These are phyloP conservation scores for Gastrolobium villosum DNA, from an alignment of 306 rosid species.

Conservation along the genomic window DNA sequence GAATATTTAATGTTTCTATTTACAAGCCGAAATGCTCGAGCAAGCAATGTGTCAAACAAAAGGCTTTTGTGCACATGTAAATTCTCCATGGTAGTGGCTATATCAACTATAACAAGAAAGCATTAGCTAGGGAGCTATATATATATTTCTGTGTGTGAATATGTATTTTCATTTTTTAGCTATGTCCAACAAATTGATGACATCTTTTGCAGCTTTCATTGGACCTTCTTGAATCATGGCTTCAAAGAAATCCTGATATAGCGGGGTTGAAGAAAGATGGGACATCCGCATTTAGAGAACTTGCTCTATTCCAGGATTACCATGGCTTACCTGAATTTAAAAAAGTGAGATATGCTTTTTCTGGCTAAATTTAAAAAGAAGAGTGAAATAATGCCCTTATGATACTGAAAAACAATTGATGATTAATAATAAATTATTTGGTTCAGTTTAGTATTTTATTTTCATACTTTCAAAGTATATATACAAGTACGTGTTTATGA, in stretches of 20 bases:
- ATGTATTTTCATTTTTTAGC: neutral
- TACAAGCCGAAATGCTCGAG: slow-evolving; percentile 14
- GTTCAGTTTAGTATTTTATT: neutral
- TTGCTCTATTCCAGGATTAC: slow-evolving; percentile 93
- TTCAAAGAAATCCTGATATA: slow-evolving; percentile 61
- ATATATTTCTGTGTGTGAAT: neutral
- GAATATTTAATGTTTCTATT: neutral
- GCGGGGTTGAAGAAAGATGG: slow-evolving; percentile 68
- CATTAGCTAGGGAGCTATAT: neutral
- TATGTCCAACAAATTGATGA: slow-evolving; percentile 31
- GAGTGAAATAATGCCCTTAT: no score
- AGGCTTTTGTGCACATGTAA: slow-evolving; percentile 29
- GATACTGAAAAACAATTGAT: no score
- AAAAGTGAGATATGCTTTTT: slow-evolving; percentile 54
- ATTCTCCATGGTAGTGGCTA: neutral
- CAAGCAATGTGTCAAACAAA: slow-evolving; percentile 18
- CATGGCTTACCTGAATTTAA: slow-evolving; percentile 84
- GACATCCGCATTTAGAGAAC: slow-evolving; percentile 68
- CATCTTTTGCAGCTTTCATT: slow-evolving; percentile 70
- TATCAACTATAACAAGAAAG: neutral
- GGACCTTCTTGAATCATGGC: slow-evolving; percentile 78
- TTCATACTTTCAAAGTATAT: neutral
- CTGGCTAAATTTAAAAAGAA: neutral
- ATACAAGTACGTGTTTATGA: neutral
- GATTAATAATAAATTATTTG: neutral